Percentiles rank a stretch among this genome's conserved stretches.
These are phyloP conservation scores for Pascua guehoae DNA, from an alignment of 1,284 basidiomycete genomes.

Conservation along the genomic window DNA sequence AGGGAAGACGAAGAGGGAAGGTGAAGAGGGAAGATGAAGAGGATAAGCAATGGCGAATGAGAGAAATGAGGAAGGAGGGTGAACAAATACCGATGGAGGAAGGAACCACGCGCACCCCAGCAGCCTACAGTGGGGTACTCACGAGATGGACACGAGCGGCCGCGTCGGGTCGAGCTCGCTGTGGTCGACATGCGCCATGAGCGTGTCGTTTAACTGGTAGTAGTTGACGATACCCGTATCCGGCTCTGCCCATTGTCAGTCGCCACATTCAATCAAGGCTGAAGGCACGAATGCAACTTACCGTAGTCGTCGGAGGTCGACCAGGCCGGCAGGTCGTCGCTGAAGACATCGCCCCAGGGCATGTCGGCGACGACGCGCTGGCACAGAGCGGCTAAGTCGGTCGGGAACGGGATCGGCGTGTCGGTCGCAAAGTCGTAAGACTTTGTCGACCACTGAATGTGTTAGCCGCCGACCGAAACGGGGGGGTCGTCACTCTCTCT, in stretches of 20 bases:
- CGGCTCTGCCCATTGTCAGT: constrained; percentile 47
- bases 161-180: constrained; percentile 71
- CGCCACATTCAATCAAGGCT: constrained; percentile 5
- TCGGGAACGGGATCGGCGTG: constrained; percentile 61
- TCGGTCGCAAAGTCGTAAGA: constrained; percentile 71
- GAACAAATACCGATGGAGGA: too few species aligned
- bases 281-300: constrained; percentile 35
- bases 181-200: constrained; percentile 90
- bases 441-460: constrained; percentile 78
- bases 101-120: too few species aligned
- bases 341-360: constrained; percentile 66
- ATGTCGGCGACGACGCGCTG: constrained; percentile 59
- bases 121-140: constrained; percentile 30
- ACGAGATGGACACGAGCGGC: constrained; percentile 88
- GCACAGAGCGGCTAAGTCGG: constrained; percentile 60
- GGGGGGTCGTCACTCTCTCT: too few species aligned
- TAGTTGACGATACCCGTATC: constrained; percentile 94
- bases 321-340: constrained; percentile 58
- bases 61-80: too few species aligned
- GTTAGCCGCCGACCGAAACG: not conserved
- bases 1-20: too few species aligned
- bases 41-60: too few species aligned
- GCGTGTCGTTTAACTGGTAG: constrained; percentile 75
- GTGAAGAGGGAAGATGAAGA: too few species aligned
- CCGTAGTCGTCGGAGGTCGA: constrained; percentile 66